Evolutionary conservation across 129 eudicot species (phyloP).

Genomic region (Erigeron canadensis): DNA sequence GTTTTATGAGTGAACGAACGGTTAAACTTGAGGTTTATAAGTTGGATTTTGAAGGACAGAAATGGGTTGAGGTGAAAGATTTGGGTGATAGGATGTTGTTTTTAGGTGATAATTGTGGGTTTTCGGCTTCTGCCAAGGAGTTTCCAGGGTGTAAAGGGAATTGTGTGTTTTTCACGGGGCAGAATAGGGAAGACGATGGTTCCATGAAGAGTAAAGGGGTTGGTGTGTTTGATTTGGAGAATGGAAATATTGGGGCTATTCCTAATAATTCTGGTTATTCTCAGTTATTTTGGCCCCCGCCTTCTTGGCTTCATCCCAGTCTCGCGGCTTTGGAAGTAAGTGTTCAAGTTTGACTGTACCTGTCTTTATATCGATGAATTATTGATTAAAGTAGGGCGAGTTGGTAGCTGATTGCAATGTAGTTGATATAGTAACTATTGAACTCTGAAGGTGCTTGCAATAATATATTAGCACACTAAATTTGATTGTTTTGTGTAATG

Average conservation of each 20-base stretch:
- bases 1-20: constrained; percentile 71
- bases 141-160: constrained; percentile 61
- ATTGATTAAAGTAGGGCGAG: not conserved
- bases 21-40: constrained; percentile 72
- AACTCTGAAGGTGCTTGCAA: not conserved
- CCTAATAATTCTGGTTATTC: constrained; percentile 45
- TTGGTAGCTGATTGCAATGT: not conserved
- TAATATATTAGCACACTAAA: no score
- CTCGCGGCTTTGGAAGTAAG: constrained; percentile 54
- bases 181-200: constrained; percentile 60
- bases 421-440: not conserved
- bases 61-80: constrained; percentile 65
- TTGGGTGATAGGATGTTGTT: constrained; percentile 75
- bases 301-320: constrained; percentile 61
- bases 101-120: constrained; percentile 78
- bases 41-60: constrained; percentile 45
- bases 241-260: constrained; percentile 64
- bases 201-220: constrained; percentile 51
- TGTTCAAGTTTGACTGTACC: not conserved
- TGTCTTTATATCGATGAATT: not conserved
- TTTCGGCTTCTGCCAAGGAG: constrained; percentile 60
- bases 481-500: not conserved
- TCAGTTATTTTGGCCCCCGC: constrained; percentile 87
- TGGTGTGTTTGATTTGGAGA: constrained; percentile 81
- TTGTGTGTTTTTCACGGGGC: constrained; percentile 73